A percentile compares a stretch with the other conserved stretches of the same genome.
phyloP scores from a whole-genome alignment of 495 filamentous ascomycete species.

The Endocarpon pusillum region DNA sequence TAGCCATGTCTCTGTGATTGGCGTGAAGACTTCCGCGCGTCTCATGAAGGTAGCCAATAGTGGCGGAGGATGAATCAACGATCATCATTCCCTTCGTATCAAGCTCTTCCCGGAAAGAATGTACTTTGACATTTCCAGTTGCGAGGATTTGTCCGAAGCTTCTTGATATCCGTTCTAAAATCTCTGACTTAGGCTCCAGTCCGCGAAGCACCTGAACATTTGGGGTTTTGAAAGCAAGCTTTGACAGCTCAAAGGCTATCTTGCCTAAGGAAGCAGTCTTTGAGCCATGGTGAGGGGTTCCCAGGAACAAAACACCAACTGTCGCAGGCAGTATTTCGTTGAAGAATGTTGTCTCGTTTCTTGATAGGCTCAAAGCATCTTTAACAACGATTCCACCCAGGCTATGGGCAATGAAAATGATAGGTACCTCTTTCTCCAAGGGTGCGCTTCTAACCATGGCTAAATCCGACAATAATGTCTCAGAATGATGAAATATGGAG shows the following conservation, averaged over 20 bases:
- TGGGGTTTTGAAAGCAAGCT: background rate
- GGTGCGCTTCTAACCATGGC: constrained; percentile 10
- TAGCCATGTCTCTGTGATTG: constrained; percentile 25
- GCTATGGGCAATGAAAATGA: constrained; percentile 75
- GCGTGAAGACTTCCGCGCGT: constrained; percentile 14
- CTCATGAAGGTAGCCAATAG: constrained; percentile 3
- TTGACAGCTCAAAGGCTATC: constrained; percentile 1
- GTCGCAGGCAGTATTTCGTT: constrained; percentile 63
- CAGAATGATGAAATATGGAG: constrained; percentile 66
- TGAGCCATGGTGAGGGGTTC: constrained; percentile 69
- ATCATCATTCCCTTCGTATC: constrained; percentile 4
- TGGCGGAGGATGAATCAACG: constrained; percentile 1
- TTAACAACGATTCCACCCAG: constrained; percentile 73
- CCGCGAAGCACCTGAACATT: constrained; percentile 2
- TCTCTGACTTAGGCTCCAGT: constrained; percentile 3
- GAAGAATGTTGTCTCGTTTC: constrained; percentile 28
- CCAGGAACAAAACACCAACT: constrained; percentile 70
- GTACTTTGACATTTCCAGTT: background rate
- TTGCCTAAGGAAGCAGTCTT: constrained; percentile 5
- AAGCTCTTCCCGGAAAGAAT: constrained; percentile 6
- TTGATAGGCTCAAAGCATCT: constrained; percentile 47
- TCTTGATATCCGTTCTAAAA: constrained; percentile 1
- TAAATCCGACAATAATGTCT: constrained; percentile 51
- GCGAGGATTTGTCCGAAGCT: constrained; percentile 1
- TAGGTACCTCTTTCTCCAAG: constrained; percentile 28